Evolutionary conservation across 2,329 filamentous ascomycete genomes (phyloP).

Genomic region (Dactylellina parvicollis): DNA sequence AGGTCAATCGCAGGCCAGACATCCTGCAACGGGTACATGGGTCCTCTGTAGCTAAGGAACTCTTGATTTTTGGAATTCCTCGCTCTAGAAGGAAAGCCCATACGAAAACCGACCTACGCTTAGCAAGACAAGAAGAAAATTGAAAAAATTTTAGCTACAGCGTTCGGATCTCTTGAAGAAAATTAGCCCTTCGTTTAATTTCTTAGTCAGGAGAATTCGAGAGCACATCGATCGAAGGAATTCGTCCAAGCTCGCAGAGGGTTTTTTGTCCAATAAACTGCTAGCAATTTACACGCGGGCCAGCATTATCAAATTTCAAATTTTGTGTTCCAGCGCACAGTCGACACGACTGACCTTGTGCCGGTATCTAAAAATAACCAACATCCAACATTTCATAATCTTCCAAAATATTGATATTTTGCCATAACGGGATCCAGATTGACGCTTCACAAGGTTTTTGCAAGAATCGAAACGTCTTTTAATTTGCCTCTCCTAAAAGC

Average conservation of each 20-base stretch:
- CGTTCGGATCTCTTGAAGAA: constrained; percentile 17
- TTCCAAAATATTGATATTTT: constrained; percentile 38
- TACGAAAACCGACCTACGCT: too few relatives aligned
- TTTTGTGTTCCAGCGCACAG: constrained; percentile 2
- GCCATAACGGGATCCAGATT: constrained; percentile 41
- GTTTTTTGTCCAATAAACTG: constrained; percentile 22
- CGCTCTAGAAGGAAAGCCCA: constrained; percentile 52
- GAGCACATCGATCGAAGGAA: constrained; percentile 11
- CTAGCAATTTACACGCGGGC: constrained; percentile 17
- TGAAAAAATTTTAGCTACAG: background rate
- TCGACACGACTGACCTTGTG: constrained; percentile 22
- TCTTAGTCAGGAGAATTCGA: constrained; percentile 33
- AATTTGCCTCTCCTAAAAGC: constrained; percentile 29
- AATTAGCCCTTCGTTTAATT: constrained; percentile 9
- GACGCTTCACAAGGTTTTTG: constrained; percentile 31
- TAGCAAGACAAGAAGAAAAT: background rate
- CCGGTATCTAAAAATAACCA: constrained; percentile 47
- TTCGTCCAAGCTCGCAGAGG: constrained; percentile 14
- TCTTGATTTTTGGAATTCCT: too few relatives aligned
- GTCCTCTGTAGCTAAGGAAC: constrained; percentile 20
- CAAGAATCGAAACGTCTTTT: constrained; percentile 24
- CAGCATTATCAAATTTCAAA: constrained; percentile 40
- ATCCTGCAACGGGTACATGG: constrained; percentile 41
- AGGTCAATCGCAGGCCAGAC: constrained; percentile 39
- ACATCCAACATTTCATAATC: constrained; percentile 30